Evolutionary conservation across 176 grass and related monocot genomes (phyloP), one percentile per base, ranked within the genome.

Genomic region (Cocos nucifera): DNA sequence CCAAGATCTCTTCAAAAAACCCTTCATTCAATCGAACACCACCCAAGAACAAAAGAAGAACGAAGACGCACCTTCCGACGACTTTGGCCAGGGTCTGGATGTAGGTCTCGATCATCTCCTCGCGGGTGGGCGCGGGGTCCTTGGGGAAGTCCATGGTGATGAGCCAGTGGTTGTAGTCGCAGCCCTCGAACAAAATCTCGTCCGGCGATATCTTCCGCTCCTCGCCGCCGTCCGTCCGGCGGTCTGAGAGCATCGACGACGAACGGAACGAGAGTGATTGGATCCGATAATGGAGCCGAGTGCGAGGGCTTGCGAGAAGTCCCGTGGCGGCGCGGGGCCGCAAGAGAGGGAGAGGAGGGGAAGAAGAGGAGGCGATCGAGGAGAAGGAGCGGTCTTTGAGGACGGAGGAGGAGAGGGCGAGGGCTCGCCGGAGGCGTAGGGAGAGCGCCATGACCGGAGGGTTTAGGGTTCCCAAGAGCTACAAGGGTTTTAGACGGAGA

Each of bases 91-190:
- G 85, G 22, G 92, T 97, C 59, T 97, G 83, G 52, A 97, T 78
- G 71, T 85, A 97, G 27, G 84, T 88, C 78, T 97, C 92, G 51
- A 91, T 78, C 92, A 97, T 97, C 81, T 88, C 87, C 50, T 97
- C 87, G 16, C 73, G 80, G 16, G 87, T 66, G 1, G 87, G 84
- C 62, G 87, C 84, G 22, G 92, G 86, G n/a, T 91, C 87, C 25
- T 73, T 62, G 3, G 87, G 81, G 77, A 97, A 97, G 17, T 97
- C 87, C 87, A 97, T 97, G 57, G 92, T 91, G 75, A 97, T 91
- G 75, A 97, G 76, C 92, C 87, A 97, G 81, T 97, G 83, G 54
- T 91, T 97, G 81, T 85, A 96, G 61, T 96, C 92, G 75, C 92
- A 96, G 4, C 92, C 91, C 72, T 96, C 87, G 50, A 90, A 90